Conservation (phyloP, 768 basidiomycete species). For the Antrodiella citrinella region DNA sequence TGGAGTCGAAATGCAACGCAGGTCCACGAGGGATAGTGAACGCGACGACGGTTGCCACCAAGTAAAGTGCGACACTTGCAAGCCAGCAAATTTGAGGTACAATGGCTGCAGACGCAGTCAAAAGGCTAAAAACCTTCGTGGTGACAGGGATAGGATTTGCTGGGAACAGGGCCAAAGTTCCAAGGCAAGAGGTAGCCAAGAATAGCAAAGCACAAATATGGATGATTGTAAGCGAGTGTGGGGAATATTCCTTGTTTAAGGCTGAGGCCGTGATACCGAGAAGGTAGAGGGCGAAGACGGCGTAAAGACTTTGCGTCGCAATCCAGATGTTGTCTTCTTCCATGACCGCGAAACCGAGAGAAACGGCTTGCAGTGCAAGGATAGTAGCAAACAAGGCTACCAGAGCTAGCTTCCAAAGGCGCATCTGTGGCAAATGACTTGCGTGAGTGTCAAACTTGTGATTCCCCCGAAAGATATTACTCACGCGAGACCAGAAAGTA, state of each 20-base stretch:
- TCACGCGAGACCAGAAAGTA: constrained; percentile 51
- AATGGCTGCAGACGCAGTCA: constrained; percentile 8
- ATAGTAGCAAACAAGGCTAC: constrained; percentile 37
- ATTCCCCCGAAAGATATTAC: constrained; percentile 11
- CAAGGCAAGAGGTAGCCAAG: constrained; percentile 37
- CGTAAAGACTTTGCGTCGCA: constrained; percentile 35
- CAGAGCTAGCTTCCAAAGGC: constrained; percentile 47
- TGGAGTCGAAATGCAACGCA: constrained; percentile 62
- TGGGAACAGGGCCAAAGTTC: constrained; percentile 50
- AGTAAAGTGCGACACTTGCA: constrained; percentile 41
- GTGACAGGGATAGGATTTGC: constrained; percentile 28
- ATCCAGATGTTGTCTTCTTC: constrained; percentile 21
- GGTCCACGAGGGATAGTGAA: constrained; percentile 64
- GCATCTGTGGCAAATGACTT: constrained; percentile 35
- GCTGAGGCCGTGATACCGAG: constrained; percentile 44
- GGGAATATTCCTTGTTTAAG: constrained; percentile 35
- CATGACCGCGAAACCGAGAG: constrained; percentile 46
- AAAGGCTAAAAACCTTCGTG: constrained; percentile 15
- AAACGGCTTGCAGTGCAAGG: constrained; percentile 42
- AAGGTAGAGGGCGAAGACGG: constrained; percentile 52
- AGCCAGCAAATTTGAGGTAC: constrained; percentile 39
- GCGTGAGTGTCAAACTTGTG: neutral
- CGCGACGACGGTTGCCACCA: constrained; percentile 33
- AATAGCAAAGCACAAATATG: constrained; percentile 55
- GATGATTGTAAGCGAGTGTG: constrained; percentile 31